Base-by-base conservation (phyloP, 2,329 filamentous ascomycete species). In the Dactylellina sp. region DNA sequence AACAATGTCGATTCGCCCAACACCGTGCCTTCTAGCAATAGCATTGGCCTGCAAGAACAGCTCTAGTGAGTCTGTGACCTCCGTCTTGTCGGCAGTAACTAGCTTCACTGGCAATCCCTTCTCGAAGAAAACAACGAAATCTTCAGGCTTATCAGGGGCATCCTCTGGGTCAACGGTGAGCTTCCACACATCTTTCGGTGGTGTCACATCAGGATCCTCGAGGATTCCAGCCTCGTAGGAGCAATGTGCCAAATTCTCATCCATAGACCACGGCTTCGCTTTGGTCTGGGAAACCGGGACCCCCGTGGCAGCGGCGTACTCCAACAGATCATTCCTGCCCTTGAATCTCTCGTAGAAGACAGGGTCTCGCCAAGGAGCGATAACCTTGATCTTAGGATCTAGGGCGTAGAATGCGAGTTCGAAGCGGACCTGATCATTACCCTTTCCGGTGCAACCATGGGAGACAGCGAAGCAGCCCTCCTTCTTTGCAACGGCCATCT, bases 1-100 rank as follows among this genome's bases (percentile, higher is more conserved):
- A 75, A 93, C 91, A 80, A 94, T 94, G 81, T 94, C 91, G 77
- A 94, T 89, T 79, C 91, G 85, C 79, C 91, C 91, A 77, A 94
- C 87, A 80, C 91, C 91, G 83, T 92, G 84, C 76, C 84, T 85
- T 80, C 87, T 86, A 76, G 87, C 91, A 76, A 94, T 89, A 71
- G 86, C 84, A 83, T 93, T 93, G 78, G 88, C 85, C 64, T 86
- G 85, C 75, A 88, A 84, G 84, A 94, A 94, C 66, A 94, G 84
- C 79, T 90, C 88, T 64, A 92, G 85, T 3, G 88, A 84, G 79
- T 90, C 89, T 64, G 89, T 91, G 77, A 87, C 84, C 39, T 83
- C 84, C 83, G 90, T 86, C 57, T 84, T 85, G 61, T 85, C 83
- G n/a, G 82, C 81, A 71, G 86, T 83, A 79, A 87, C 86, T 14